These are phyloP conservation scores for Naganishia randhawae DNA, from an alignment of 768 basidiomycete species.

Conservation along the genomic window DNA sequence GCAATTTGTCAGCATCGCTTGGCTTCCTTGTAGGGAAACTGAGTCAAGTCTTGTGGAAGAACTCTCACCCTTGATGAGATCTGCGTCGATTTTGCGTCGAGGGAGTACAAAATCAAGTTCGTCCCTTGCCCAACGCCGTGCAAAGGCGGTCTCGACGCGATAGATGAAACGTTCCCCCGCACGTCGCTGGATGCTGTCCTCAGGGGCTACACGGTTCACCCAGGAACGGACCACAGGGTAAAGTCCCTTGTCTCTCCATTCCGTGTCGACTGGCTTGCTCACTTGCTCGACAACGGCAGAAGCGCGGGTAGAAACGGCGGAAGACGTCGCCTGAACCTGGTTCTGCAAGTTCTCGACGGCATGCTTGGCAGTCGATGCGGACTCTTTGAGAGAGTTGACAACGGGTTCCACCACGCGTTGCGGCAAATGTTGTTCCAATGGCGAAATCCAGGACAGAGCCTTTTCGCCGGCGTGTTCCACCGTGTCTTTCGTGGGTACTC, in stretches of 20 bases:
- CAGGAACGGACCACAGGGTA: conserved; percentile 3
- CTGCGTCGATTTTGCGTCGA: conserved; percentile 20
- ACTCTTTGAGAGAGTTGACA: not conserved
- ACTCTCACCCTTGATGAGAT: conserved; percentile 16
- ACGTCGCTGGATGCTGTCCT: not conserved
- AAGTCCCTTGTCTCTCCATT: conserved; percentile 10
- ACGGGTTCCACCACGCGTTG: conserved; percentile 13
- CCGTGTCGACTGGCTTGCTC: not conserved
- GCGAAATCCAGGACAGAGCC: conserved; percentile 2
- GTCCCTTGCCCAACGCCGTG: conserved; percentile 28
- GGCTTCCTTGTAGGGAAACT: too few species aligned
- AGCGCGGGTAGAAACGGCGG: not conserved
- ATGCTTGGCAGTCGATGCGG: not conserved
- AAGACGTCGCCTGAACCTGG: conserved; percentile 10
- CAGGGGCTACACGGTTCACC: conserved; percentile 2
- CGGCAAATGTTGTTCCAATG: not conserved
- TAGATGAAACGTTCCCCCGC: conserved; percentile 7
- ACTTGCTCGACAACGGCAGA: not conserved
- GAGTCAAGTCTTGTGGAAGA: not conserved
- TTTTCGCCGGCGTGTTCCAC: conserved; percentile 13
- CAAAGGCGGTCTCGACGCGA: conserved; percentile 30
- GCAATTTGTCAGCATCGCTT: not conserved
- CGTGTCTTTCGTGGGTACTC: conserved; percentile 4
- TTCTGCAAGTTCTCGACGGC: conserved; percentile 2
- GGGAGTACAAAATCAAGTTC: conserved; percentile 27